phyloP scores from a whole-genome alignment of 768 basidiomycete species.

The Leccinum obscurum region DNA sequence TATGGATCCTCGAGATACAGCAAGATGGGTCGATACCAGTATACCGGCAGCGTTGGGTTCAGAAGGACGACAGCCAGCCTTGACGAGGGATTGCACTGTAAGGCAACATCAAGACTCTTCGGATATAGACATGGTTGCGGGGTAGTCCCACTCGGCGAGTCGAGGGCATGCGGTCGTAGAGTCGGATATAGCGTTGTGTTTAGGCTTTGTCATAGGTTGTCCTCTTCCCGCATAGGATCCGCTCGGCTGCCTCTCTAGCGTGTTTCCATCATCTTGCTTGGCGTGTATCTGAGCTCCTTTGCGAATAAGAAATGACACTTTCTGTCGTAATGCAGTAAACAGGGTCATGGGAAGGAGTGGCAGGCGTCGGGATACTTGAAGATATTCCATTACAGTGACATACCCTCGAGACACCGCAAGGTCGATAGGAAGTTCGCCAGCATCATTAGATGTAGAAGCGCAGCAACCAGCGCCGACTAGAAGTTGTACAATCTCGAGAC shows the following conservation, averaged over 20 bases:
- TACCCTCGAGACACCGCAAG: not conserved
- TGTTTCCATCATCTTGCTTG: not conserved
- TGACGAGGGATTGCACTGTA: not conserved
- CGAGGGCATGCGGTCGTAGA: too few species aligned
- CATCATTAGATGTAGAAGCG: not conserved
- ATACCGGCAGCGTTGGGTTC: not conserved
- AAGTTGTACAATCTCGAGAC: not conserved
- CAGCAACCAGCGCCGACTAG: not conserved
- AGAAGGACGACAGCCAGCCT: not conserved
- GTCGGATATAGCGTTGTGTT: too few species aligned
- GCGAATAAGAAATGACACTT: not conserved
- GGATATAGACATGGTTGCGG: not conserved
- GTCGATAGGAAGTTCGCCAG: not conserved
- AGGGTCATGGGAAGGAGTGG: not conserved
- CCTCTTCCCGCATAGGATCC: too few species aligned
- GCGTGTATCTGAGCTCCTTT: not conserved
- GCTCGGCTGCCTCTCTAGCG: not conserved
- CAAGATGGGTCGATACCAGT: not conserved
- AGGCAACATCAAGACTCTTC: not conserved
- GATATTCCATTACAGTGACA: not conserved
- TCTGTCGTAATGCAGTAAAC: not conserved
- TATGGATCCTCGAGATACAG: not conserved
- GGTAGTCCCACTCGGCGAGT: too few species aligned
- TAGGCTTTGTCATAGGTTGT: too few species aligned
- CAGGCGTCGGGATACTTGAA: not conserved